phyloP scores from a whole-genome alignment of 2,329 filamentous ascomycete species.

The Bipolaris gigantea region DNA sequence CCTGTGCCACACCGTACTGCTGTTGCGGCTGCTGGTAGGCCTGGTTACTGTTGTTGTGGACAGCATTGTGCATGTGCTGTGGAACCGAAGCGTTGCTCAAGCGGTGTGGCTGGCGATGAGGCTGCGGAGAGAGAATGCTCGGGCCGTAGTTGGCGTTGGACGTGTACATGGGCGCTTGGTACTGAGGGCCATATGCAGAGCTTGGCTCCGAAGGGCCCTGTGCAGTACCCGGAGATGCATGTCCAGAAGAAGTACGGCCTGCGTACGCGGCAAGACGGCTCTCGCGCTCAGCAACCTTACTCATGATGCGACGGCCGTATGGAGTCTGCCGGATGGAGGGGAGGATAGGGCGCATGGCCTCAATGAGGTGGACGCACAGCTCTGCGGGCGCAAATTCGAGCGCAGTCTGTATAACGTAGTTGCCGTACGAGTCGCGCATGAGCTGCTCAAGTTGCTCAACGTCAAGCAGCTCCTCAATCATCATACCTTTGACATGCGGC shows the following conservation, averaged over 20 bases:
- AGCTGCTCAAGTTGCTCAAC: slow-evolving; percentile 82
- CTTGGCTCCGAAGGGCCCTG: slow-evolving; percentile 30
- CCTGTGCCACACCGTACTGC: slow-evolving; percentile 36
- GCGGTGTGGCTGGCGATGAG: slow-evolving; percentile 41
- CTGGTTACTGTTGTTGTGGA: slow-evolving; percentile 38
- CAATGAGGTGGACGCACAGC: slow-evolving; percentile 64
- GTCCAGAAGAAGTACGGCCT: slow-evolving; percentile 28
- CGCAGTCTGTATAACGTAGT: slow-evolving; percentile 97
- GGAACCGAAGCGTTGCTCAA: slow-evolving; percentile 44
- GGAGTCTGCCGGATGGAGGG: slow-evolving; percentile 86
- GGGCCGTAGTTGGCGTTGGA: slow-evolving; percentile 39
- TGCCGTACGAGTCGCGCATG: slow-evolving; percentile 89
- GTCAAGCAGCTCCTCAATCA: slow-evolving; percentile 79
- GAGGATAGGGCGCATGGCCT: slow-evolving; percentile 81
- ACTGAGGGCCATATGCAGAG: slow-evolving; percentile 23
- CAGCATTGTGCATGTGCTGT: slow-evolving; percentile 42
- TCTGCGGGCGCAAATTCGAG: slow-evolving; percentile 44
- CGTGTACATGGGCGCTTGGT: slow-evolving; percentile 41
- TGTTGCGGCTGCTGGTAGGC: slow-evolving; percentile 47
- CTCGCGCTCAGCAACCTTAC: slow-evolving; percentile 72
- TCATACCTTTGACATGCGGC: slow-evolving; percentile 70
- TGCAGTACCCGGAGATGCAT: slow-evolving; percentile 33
- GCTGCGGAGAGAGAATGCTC: slow-evolving; percentile 41
- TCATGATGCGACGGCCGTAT: slow-evolving; percentile 89
- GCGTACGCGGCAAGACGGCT: slow-evolving; percentile 38